Base-by-base conservation (phyloP, 345 rosid species). In the Sonneratia alba region DNA sequence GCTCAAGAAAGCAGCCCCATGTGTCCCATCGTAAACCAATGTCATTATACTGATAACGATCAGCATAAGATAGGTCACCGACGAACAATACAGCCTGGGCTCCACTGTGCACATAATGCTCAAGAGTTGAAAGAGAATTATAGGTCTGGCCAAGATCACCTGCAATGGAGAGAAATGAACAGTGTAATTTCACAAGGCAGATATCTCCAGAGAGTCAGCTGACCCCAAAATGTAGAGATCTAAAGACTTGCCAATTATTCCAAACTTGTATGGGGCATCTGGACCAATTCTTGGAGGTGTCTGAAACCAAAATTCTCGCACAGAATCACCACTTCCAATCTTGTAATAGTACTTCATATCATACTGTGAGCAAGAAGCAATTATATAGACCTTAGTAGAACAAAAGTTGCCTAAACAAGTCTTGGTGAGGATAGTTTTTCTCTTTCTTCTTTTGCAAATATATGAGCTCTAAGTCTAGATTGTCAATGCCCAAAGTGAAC, bases 81-180 rank as follows among this genome's bases (percentile, higher is more conserved):
- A 89, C 85, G 78, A 92, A 95, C 66, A 95, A 83, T 43, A 92
- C 94, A 69, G 96, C 77, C 68, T 89, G 85, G 62, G 92, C 96
- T 81, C 87, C 93, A 81, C 94, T 90, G 72, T 87, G 79, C 92
- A 92, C 81, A 79, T 86, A 92, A 75, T 92, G 97, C 78, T 95
- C 87, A 69, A 92, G 82, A 32, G 99, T 92, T 57, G 99, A 90
- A 43, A 90, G 80, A 67, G 99, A 95, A 83, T 95, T 95, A 81
- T 81, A 89, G 38, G 99, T 95, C 80, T 95, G 99, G 24, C 99
- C 99, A 81, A 95, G 71, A 80, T 95, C 99, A 77, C 98, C 99
- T 95, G 78, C 76, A 75, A 74, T 36, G 68, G 37, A 73, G 22
- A 19, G 48, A 55, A 71, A 42, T 36, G 24, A 53, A 70, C 43